phyloP scores from a whole-genome alignment of 441 rosid species.

The Erysimum cheiri region DNA sequence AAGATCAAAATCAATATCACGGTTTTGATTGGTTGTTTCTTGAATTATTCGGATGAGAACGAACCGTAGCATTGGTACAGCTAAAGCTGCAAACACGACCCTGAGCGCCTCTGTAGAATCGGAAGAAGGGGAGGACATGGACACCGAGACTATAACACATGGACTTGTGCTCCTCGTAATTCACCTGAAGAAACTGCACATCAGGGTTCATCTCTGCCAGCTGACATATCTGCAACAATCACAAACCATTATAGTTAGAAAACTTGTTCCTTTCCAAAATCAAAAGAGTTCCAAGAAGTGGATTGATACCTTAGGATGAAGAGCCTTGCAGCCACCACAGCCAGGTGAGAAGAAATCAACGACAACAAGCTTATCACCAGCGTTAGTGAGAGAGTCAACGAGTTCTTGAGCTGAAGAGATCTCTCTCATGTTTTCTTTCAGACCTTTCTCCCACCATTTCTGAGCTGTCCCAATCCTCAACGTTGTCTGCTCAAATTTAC shows the following conservation, averaged over 20 bases:
- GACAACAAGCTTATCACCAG: slow-evolving; percentile 83
- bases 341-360: slow-evolving; percentile 98
- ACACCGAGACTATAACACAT: slow-evolving; percentile 94
- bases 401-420: slow-evolving; percentile 84
- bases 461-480: slow-evolving; percentile 61
- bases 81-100: slow-evolving; percentile 95
- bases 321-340: slow-evolving; percentile 96
- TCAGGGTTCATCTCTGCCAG: slow-evolving; percentile 81
- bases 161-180: slow-evolving; percentile 93
- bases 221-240: slow-evolving; percentile 68
- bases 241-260: not conserved
- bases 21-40: not conserved
- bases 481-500: slow-evolving; percentile 47
- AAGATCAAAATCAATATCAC: not conserved
- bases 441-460: slow-evolving; percentile 89
- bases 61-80: slow-evolving; percentile 95
- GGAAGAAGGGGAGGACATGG: slow-evolving; percentile 88
- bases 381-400: slow-evolving; percentile 64
- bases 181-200: slow-evolving; percentile 84
- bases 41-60: slow-evolving; percentile 15
- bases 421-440: slow-evolving; percentile 84
- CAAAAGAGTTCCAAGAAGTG: not conserved
- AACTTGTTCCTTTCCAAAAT: not conserved
- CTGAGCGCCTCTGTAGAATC: slow-evolving; percentile 83
- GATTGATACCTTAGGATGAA: slow-evolving; percentile 80